These are phyloP conservation scores for Huntiella moniliformis DNA, from an alignment of 2,329 filamentous ascomycete genomes.

Conservation along the genomic window DNA sequence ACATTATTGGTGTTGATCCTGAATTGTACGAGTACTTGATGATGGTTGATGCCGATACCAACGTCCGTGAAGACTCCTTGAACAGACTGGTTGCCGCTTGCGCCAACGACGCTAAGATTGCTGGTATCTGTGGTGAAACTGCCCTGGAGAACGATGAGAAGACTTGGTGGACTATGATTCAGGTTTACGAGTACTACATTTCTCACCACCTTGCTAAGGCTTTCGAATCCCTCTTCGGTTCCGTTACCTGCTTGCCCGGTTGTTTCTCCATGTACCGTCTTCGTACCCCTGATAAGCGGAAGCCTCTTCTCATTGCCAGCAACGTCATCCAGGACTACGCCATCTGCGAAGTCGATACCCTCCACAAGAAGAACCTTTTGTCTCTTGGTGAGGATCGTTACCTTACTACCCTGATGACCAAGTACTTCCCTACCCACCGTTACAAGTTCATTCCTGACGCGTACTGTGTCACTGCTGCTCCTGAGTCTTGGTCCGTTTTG, in stretches of 20 bases:
- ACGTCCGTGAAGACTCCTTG: conserved; percentile 75
- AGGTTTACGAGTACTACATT: conserved; percentile 99
- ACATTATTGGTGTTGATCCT: conserved; percentile 93
- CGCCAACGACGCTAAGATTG: conserved; percentile 86
- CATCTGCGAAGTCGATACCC: conserved; percentile 74
- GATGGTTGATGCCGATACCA: conserved; percentile 96
- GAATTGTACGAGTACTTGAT: conserved; percentile 93
- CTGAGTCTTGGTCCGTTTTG: conserved; percentile 82
- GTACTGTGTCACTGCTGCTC: conserved; percentile 81
- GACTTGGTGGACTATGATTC: conserved; percentile 99
- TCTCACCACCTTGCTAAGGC: conserved; percentile 93
- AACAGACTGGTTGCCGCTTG: conserved; percentile 86
- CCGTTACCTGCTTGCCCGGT: conserved; percentile 95
- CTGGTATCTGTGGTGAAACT: conserved; percentile 93
- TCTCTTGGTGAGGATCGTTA: conserved; percentile 94
- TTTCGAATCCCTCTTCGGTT: conserved; percentile 93
- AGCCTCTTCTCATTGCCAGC: conserved; percentile 84
- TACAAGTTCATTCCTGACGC: conserved; percentile 94
- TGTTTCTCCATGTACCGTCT: conserved; percentile 99
- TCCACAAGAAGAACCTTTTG: conserved; percentile 91
- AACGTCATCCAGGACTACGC: conserved; percentile 74
- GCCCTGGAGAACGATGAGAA: conserved; percentile 87
- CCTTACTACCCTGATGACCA: conserved; percentile 93
- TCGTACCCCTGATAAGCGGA: conserved; percentile 81
- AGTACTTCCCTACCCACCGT: conserved; percentile 86